Evolutionary conservation across 2,329 filamentous ascomycete genomes (phyloP).

Genomic region (Cylindrodendrum hubeiense): DNA sequence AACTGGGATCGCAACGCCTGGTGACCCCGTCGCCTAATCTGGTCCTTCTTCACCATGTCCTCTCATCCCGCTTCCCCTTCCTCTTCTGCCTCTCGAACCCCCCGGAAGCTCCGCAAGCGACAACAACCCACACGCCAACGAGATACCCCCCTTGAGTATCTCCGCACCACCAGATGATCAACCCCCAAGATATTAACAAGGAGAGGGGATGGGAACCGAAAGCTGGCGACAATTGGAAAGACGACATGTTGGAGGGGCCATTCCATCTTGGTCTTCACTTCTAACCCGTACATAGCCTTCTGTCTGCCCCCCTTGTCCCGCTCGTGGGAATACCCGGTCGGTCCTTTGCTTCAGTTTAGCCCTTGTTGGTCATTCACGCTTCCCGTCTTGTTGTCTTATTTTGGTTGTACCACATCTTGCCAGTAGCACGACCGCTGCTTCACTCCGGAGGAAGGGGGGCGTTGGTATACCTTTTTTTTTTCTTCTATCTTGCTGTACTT

Average conservation of each 20-base stretch:
- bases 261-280: not conserved
- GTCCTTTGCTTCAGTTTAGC: slow-evolving; percentile 9
- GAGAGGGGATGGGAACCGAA: not conserved
- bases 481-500: slow-evolving; percentile 7
- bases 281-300: slow-evolving; percentile 13
- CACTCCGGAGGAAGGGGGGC: not conserved
- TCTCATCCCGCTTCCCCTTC: slow-evolving; percentile 33
- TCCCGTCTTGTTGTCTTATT: not conserved
- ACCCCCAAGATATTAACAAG: not conserved
- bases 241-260: not conserved
- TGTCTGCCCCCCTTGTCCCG: not conserved
- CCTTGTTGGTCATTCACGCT: not conserved
- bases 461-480: not conserved
- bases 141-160: slow-evolving; percentile 35
- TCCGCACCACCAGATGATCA: slow-evolving; percentile 16
- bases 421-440: not conserved
- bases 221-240: not conserved
- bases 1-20: slow-evolving; percentile 94
- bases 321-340: not conserved
- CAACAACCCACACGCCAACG: slow-evolving; percentile 32
- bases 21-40: slow-evolving; percentile 62
- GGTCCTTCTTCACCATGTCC: slow-evolving; percentile 35
- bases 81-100: slow-evolving; percentile 27
- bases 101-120: slow-evolving; percentile 46
- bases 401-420: slow-evolving; percentile 10